Evolutionary conservation across 768 basidiomycete genomes (phyloP), one percentile per base, ranked within the genome.

Genomic region (Neoboletus brunneissimus): DNA sequence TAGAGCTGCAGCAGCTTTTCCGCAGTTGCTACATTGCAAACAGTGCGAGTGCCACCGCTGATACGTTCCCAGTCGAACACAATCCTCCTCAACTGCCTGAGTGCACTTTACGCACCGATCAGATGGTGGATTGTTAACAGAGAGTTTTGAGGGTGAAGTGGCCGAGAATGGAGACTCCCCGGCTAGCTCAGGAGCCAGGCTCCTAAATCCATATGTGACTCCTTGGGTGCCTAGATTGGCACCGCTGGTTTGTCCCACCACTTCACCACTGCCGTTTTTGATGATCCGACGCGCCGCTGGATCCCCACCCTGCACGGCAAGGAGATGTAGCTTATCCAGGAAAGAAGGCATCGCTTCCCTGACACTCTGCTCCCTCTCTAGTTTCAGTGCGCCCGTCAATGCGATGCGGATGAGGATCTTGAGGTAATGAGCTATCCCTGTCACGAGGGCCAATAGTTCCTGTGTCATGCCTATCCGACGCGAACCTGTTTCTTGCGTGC

Each of bases 321-420:
- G 84, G 48, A 93, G 79, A 72, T 97, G 92, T 48, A 99, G 81
- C 69, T 96, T 91, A 66, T 94, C 93, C 57, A 99, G 82, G 76
- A 97, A 97, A 29, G 84, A 86, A 6, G 86, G 77, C 82, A 98
- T 90, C 1, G 94, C 94, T 55, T 89, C 87, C 42, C 82, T 78
- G 46, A 90, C 85, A 55, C 81, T 82, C 66, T 91, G 84, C 67
- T 99, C 97, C 55, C 94, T 81, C 74, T 99, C 97, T 32, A 99
- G 81, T 75, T 94, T 98, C 57, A 99, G 81, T 5, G 94, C 92
- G 7, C 94, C 95, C 0, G 97, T 98, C 45, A 99, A 79, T 3
- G 97, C 94, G 59, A 99, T 98, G 49, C 97, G 89, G 61, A 99
- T 99, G 52, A 99, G 85, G 74, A 99, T 98, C 78, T 99, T 99